Evolutionary conservation across 2,329 filamentous ascomycete species (phyloP).

Genomic region (Byssoonygena ceratinophila): DNA sequence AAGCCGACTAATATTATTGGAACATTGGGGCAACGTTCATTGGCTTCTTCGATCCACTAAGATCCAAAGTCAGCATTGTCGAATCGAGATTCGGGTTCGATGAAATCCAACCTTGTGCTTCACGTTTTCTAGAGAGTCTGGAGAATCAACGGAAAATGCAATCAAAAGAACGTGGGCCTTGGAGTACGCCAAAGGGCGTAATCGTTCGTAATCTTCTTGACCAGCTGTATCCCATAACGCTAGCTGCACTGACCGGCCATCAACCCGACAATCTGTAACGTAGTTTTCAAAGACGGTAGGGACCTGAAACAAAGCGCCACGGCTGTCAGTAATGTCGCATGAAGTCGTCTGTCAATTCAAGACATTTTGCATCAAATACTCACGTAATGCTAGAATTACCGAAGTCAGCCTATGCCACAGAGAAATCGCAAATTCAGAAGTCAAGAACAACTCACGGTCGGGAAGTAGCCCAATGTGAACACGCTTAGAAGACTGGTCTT

Average conservation of each 20-base stretch:
- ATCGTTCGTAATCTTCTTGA: conserved; percentile 94
- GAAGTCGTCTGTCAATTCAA: too few species aligned
- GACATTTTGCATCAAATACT: too few species aligned
- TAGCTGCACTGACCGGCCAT: conserved; percentile 96
- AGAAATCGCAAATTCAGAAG: neutral
- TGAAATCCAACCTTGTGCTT: conserved; percentile 68
- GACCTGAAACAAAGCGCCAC: conserved; percentile 46
- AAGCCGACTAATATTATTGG: conserved; percentile 93
- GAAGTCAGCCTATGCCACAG: conserved; percentile 2
- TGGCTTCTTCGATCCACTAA: conserved; percentile 91
- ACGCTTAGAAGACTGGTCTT: conserved; percentile 97
- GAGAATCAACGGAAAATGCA: conserved; percentile 88
- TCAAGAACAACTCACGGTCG: conserved; percentile 58
- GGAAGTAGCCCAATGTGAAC: conserved; percentile 95
- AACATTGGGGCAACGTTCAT: conserved; percentile 78
- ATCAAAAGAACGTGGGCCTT: conserved; percentile 97
- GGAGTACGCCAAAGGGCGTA: conserved; percentile 88
- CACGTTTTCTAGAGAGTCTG: conserved; percentile 93
- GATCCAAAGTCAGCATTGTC: neutral
- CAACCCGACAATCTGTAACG: conserved; percentile 94
- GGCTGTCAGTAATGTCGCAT: conserved; percentile 6
- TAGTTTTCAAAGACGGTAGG: conserved; percentile 99
- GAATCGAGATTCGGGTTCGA: neutral
- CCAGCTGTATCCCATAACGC: conserved; percentile 99
- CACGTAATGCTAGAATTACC: conserved; percentile 35